Evolutionary conservation across 805 yeast genomes (phyloP).

Genomic region (Schizosaccharomyces lindneri): DNA sequence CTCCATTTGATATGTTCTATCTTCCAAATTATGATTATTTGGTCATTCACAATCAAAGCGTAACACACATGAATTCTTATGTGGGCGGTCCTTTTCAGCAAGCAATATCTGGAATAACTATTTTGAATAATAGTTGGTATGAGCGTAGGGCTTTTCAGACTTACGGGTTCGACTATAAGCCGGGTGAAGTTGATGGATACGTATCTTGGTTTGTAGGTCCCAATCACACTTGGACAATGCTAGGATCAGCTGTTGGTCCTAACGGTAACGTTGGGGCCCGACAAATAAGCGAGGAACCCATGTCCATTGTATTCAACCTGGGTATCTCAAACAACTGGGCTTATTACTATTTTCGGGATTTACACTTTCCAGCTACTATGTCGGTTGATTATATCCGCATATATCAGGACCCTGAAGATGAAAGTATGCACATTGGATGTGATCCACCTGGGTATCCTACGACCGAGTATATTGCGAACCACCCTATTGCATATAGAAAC

Average conservation of each 20-base stretch:
- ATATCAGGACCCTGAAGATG: conserved; percentile 51
- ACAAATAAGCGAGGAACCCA: conserved; percentile 66
- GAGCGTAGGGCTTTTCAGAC: conserved; percentile 43
- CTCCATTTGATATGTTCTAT: conserved; percentile 89
- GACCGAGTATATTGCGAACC: conserved; percentile 49
- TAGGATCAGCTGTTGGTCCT: conserved; percentile 57
- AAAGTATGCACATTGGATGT: conserved; percentile 35
- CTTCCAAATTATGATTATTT: conserved; percentile 65
- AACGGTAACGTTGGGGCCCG: conserved; percentile 80
- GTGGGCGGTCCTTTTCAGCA: conserved; percentile 88
- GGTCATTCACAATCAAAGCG: conserved; percentile 40
- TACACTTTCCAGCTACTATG: conserved; percentile 56
- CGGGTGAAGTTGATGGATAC: conserved; percentile 32
- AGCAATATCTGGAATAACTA: conserved; percentile 65
- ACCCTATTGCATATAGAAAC: conserved; percentile 42
- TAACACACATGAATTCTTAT: conserved; percentile 65
- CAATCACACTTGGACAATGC: conserved; percentile 46
- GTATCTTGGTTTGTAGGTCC: conserved; percentile 71
- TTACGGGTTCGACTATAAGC: conserved; percentile 53
- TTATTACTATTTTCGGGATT: conserved; percentile 28
- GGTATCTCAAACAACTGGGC: conserved; percentile 89
- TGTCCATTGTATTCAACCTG: conserved; percentile 66
- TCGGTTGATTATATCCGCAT: conserved; percentile 65
- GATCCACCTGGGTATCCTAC: conserved; percentile 79
- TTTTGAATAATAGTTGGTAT: conserved; percentile 65